phyloP scores from a whole-genome alignment of 2,329 filamentous ascomycete species.

The Dactylellina haptotyla region DNA sequence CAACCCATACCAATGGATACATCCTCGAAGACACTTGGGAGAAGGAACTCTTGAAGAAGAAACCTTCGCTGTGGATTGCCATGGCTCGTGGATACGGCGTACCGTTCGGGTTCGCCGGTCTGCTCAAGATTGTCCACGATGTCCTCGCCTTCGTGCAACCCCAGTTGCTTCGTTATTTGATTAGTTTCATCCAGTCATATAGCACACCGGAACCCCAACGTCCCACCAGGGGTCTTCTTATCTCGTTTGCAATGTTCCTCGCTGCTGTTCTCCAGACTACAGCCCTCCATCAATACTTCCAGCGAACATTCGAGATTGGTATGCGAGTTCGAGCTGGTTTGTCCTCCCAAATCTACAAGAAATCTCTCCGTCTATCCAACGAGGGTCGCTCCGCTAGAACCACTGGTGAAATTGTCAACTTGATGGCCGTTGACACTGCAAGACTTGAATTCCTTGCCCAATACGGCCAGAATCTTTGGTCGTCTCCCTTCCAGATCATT shows the following conservation, averaged over 20 bases:
- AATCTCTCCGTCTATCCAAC: constrained; percentile 88
- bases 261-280: constrained; percentile 87
- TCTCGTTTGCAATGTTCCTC: constrained; percentile 90
- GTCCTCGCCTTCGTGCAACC: constrained; percentile 87
- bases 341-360: constrained; percentile 90
- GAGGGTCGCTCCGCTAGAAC: constrained; percentile 89
- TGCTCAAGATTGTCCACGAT: constrained; percentile 92
- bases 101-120: constrained; percentile 80
- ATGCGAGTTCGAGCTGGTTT: constrained; percentile 96
- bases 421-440: constrained; percentile 98
- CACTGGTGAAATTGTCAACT: constrained; percentile 98
- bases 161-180: constrained; percentile 84
- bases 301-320: constrained; percentile 89
- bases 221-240: constrained; percentile 84
- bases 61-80: constrained; percentile 87
- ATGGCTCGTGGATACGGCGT: constrained; percentile 84
- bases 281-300: constrained; percentile 97
- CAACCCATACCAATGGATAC: constrained; percentile 76
- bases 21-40: constrained; percentile 80
- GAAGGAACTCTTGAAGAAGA: constrained; percentile 75
- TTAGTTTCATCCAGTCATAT: constrained; percentile 85
- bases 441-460: constrained; percentile 86
- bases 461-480: constrained; percentile 95
- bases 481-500: constrained; percentile 93
- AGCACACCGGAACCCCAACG: constrained; percentile 69